Evolutionary conservation across 352 stramenopile species (phyloP), one percentile per base, ranked within the genome.

Genomic region (Phytophthora constricta): DNA sequence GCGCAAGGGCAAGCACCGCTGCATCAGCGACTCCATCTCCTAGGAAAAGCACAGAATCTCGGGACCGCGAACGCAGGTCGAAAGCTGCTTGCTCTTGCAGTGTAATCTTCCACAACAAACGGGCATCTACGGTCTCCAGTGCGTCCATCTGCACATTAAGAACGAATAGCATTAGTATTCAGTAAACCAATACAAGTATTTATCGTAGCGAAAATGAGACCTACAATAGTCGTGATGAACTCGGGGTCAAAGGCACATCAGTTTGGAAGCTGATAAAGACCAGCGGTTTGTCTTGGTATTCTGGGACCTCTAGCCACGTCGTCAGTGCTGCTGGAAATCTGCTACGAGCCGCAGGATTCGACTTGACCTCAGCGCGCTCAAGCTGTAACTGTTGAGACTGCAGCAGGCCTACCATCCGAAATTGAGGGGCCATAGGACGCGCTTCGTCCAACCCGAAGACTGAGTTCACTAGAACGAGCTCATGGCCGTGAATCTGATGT

Each of bases 381-480:
- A 41, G 48, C 34, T 79, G 66, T 33, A 79, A 34, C 20, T 70
- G 68, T 22, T 57, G 69, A 2, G 73, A 79, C 54, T 78, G 79
- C 26, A 95, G 57, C 41, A 91, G 70, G 3, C 81, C 79, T 39
- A 97, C 75, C 69, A 97, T 80, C 42, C 82, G 82, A 47, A 95
- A 91, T 46, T 96, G 79, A 28, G 88, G 88, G 17, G 82, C 63
- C 26, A 97, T 82, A 5, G 87, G 82, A 5, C 90, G 80, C 11
- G 90, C 66, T 22, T 92, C 75, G 46, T 97, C 90, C 67, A 96
- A 71, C 4, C 90, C 90, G 46, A 97, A 93, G 33, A 90, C 76
- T 20, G 88, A 93, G 58, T 92, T 94, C 47, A 86, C 84, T 28
- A 97, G 71, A 46, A 96, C 86, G 31, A 96, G 76, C 31, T 72